These are phyloP conservation scores for Thyridium curvatum DNA, from an alignment of 2,329 filamentous ascomycete species.

Conservation along the genomic window DNA sequence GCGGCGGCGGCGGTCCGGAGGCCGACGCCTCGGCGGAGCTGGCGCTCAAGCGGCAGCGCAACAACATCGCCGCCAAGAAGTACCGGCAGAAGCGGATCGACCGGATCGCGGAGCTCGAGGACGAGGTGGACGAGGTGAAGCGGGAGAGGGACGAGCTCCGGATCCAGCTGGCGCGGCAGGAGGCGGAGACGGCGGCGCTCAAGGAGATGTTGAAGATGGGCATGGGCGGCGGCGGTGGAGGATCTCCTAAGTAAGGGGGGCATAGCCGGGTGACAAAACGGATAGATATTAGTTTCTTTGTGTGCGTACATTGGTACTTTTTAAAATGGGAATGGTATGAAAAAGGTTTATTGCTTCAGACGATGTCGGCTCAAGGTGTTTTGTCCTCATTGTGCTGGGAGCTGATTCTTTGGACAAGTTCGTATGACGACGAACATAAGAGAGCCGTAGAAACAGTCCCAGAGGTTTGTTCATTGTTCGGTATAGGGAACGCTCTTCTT, in stretches of 20 bases:
- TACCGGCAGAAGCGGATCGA: conserved; percentile 60
- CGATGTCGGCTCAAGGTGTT: too few species aligned
- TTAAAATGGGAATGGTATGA: not conserved
- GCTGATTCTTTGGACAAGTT: too few species aligned
- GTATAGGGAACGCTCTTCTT: too few species aligned
- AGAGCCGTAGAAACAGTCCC: too few species aligned
- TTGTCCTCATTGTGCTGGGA: too few species aligned
- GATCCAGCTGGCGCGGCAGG: conserved; percentile 47
- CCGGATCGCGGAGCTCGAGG: conserved; percentile 49
- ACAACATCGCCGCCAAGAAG: conserved; percentile 56
- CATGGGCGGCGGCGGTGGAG: too few species aligned
- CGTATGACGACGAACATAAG: too few species aligned
- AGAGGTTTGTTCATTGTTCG: too few species aligned
- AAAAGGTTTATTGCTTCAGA: not conserved
- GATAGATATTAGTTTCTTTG: not conserved
- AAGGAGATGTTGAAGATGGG: conserved; percentile 29
- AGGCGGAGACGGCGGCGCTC: conserved; percentile 53
- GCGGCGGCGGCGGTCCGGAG: conserved; percentile 6
- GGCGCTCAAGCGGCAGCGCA: conserved; percentile 47
- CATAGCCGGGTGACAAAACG: not conserved
- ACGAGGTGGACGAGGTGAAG: conserved; percentile 42
- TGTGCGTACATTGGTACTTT: not conserved
- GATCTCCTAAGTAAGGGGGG: too few species aligned
- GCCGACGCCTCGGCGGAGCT: conserved; percentile 18
- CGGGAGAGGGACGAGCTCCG: conserved; percentile 51